Evolutionary conservation across 441 rosid species (phyloP), one percentile per base, ranked within the genome.

Genomic region (Corymbia citriodora): DNA sequence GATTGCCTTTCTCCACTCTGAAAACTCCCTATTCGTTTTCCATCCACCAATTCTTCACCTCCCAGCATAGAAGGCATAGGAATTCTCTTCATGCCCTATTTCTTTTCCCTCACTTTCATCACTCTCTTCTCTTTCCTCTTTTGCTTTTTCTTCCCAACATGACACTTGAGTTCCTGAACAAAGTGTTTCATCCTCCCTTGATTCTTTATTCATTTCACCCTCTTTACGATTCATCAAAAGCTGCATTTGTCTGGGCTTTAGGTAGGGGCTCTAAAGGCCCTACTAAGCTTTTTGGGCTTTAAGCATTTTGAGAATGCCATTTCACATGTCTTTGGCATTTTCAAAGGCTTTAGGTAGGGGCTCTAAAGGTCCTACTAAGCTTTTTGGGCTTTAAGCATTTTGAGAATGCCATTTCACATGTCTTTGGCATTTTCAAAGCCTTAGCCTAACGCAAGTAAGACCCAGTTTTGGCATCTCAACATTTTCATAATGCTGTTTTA

Each of bases 61-160:
- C 70, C 33, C 29, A 63, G 70, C 14, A 16, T 29, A 29, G 33
- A 63, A 63, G 70, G 0, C n/a, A 15, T 13, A 0, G 0, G 33
- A 63, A 63, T 63, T 63, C 70, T 63, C 33, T 63, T 31, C 70
- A 63, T 63, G 70, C 33, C 68, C 33, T 29, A 63, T 63, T 27
- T 29, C 31, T 63, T 29, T 29, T 13, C 70, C 17, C 68, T 61
- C 68, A 25, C 68, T 3, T 61, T 63, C 17, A n/a, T 61, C 68
- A 25, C 68, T 3, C 25, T 63, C 68, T 29, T 61, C 31, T 61
- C 70, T 63, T 63, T 29, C 33, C n/a, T 27, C 68, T 61, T 59
- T 59, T 23, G 63, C 29, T 59, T 59, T 59, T 59, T 59, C 63
- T 23, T 59, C 63, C 63, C 63, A 59, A 59, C 63, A 10, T 23